phyloP scores from a whole-genome alignment of 176 grass and related monocot genomes.

The Calamus simplicifolius region DNA sequence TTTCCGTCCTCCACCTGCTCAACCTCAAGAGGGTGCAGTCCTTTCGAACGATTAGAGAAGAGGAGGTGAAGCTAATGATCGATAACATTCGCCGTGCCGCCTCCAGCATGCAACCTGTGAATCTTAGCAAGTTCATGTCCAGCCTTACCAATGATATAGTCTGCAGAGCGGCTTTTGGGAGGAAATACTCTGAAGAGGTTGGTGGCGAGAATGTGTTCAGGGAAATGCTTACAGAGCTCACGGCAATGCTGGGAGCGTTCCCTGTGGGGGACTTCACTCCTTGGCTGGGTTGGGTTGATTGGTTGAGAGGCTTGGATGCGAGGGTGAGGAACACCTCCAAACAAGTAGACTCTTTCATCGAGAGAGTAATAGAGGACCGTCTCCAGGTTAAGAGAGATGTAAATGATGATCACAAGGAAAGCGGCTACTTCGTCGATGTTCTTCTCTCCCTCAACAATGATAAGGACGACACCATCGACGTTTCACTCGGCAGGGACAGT shows the following conservation, averaged over 20 bases:
- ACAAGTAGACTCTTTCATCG: conserved; percentile 28
- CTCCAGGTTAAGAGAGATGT: neutral
- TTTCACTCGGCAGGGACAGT: conserved; percentile 20
- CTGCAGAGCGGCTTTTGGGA: conserved; percentile 20
- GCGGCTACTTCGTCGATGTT: conserved; percentile 5
- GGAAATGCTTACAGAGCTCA: neutral
- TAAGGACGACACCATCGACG: neutral
- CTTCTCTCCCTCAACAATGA: conserved; percentile 24
- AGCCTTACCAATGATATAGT: conserved; percentile 21
- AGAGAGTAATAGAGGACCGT: conserved; percentile 28
- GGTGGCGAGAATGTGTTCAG: neutral
- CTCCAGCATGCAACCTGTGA: conserved; percentile 8
- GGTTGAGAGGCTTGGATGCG: conserved; percentile 14
- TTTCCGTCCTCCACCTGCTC: conserved; percentile 33
- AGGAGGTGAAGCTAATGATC: conserved; percentile 28
- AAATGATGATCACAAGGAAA: neutral
- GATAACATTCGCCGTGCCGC: neutral
- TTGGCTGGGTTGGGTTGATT: conserved; percentile 21
- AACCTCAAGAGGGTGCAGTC: conserved; percentile 32
- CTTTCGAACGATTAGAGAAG: conserved; percentile 19
- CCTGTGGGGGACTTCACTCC: conserved; percentile 23
- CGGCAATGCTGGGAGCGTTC: neutral
- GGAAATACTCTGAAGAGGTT: conserved; percentile 10
- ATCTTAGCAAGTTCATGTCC: conserved; percentile 21
- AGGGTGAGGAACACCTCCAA: conserved; percentile 13